A percentile compares a stretch with the other conserved stretches of the same genome.
phyloP scores from a whole-genome alignment of 495 filamentous ascomycete genomes.

The Cercophora scortea region DNA sequence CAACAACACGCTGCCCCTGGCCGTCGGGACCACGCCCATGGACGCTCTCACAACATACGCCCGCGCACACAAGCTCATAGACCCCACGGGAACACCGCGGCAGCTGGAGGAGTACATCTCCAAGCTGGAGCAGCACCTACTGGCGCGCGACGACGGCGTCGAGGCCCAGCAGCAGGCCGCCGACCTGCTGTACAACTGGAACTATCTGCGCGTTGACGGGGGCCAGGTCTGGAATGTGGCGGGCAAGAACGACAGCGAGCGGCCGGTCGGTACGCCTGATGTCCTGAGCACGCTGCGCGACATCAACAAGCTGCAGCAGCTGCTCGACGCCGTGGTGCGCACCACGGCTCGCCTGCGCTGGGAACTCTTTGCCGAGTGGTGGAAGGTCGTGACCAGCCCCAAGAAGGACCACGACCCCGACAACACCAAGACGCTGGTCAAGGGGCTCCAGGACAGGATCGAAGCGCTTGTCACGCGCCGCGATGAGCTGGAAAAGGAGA shows the following conservation, averaged over 20 bases:
- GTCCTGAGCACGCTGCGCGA: constrained; percentile 2
- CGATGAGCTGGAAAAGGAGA: no score
- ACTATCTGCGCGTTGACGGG: constrained; percentile 19
- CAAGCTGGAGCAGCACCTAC: constrained; percentile 21
- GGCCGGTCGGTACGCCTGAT: no score
- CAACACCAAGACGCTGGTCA: background rate
- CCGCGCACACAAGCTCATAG: constrained; percentile 1
- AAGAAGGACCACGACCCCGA: background rate
- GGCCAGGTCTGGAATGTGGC: constrained; percentile 21
- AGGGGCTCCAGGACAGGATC: background rate
- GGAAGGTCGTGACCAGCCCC: constrained; percentile 19
- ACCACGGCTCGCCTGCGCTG: constrained; percentile 16
- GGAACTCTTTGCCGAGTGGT: constrained; percentile 36
- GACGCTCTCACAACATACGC: constrained; percentile 38
- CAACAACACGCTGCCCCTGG: constrained; percentile 7
- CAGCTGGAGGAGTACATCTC: background rate
- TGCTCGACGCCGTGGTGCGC: constrained; percentile 10
- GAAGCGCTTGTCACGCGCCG: no score
- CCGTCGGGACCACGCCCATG: constrained; percentile 39
- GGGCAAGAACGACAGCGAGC: background rate
- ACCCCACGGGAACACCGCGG: background rate
- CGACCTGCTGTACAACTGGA: constrained; percentile 25
- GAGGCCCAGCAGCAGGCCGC: constrained; percentile 24
- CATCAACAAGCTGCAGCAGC: constrained; percentile 17
- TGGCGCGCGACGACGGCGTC: constrained; percentile 24